phyloP scores from a whole-genome alignment of 371 early-diverging fungal species.

The Racocetra persica region DNA sequence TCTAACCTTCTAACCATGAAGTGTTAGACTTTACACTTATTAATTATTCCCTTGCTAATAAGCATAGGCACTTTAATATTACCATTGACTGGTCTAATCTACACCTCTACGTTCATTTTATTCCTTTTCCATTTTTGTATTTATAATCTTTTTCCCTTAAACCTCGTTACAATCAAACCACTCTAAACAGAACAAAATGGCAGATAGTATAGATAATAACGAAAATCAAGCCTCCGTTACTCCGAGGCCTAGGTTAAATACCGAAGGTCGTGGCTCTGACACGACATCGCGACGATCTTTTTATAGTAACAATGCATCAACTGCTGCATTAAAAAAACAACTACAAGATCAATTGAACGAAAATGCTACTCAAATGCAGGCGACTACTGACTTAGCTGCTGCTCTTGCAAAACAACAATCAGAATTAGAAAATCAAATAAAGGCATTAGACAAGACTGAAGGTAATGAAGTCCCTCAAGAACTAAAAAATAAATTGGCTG shows the following conservation, averaged over 20 bases:
- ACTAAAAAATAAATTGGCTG: conserved; percentile 22
- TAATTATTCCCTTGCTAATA: not conserved
- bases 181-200: not conserved
- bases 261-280: not conserved
- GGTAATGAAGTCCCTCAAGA: conserved; percentile 38
- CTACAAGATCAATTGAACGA: conserved; percentile 37
- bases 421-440: conserved; percentile 28
- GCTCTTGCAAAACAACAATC: conserved; percentile 13
- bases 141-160: not conserved
- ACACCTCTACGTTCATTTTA: not conserved
- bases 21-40: no score
- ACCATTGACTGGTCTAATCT: not conserved
- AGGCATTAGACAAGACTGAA: conserved; percentile 26
- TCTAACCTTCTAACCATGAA: no score
- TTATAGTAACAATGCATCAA: not conserved
- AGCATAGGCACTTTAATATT: not conserved
- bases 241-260: not conserved
- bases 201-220: conserved; percentile 10
- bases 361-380: not conserved
- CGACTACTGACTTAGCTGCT: conserved; percentile 26
- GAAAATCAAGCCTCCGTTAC: not conserved
- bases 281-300: conserved; percentile 30
- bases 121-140: not conserved
- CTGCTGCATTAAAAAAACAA: conserved; percentile 19
- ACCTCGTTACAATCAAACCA: not conserved